Evolutionary conservation across 768 basidiomycete species (phyloP).

Genomic region (Auriscalpium microsporum): DNA sequence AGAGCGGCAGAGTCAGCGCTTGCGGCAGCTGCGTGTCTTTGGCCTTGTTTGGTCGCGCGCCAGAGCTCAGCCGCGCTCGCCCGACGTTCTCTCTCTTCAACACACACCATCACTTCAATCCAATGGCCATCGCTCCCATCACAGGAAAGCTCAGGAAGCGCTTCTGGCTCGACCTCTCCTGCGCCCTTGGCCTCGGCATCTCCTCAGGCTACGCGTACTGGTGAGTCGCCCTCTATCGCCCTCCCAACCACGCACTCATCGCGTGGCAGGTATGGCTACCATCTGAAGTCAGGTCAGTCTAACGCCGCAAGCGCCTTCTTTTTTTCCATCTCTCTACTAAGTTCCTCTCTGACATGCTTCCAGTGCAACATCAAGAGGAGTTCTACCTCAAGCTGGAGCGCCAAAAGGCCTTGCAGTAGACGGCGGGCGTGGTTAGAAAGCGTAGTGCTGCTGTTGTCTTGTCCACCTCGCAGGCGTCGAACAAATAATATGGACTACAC

Average conservation of each 20-base stretch:
- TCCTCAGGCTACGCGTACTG: slow-evolving; percentile 75
- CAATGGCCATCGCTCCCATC: slow-evolving; percentile 85
- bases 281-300: slow-evolving; percentile 64
- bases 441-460: too few species aligned
- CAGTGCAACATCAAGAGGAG: slow-evolving; percentile 78
- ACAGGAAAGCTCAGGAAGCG: slow-evolving; percentile 90
- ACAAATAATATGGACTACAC: too few species aligned
- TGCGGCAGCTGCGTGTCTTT: slow-evolving; percentile 17
- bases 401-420: slow-evolving; percentile 29
- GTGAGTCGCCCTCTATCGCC: slow-evolving; percentile 38
- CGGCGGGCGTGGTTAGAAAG: too few species aligned
- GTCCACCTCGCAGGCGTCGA: too few species aligned
- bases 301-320: neutral
- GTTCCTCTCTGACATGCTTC: slow-evolving; percentile 13
- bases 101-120: slow-evolving; percentile 21
- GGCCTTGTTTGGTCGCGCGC: slow-evolving; percentile 12
- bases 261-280: slow-evolving; percentile 65
- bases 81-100: slow-evolving; percentile 15
- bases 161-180: slow-evolving; percentile 77
- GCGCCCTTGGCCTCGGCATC: slow-evolving; percentile 69
- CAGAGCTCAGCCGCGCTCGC: neutral
- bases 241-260: slow-evolving; percentile 17
- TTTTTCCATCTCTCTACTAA: neutral
- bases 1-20: neutral
- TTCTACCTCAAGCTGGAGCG: slow-evolving; percentile 83